phyloP scores from a whole-genome alignment of 2,329 filamentous ascomycete genomes.

The Ophiocordyceps camponoti-saundersi region DNA sequence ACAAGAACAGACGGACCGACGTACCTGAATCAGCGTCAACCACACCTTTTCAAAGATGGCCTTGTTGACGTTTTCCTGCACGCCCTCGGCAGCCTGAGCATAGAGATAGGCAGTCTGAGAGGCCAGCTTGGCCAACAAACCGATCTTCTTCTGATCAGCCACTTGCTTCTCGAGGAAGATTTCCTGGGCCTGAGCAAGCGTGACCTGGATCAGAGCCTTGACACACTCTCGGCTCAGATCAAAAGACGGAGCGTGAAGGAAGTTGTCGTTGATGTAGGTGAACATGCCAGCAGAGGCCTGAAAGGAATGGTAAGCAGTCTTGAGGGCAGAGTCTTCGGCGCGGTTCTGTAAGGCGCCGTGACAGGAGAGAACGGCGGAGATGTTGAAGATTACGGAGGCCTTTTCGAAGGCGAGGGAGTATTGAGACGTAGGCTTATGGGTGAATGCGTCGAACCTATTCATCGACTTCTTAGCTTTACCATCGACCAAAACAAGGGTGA shows the following conservation, averaged over 20 bases:
- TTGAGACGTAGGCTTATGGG: conserved; percentile 90
- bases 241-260: conserved; percentile 90
- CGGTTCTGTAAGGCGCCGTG: conserved; percentile 88
- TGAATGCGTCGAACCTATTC: conserved; percentile 96
- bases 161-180: conserved; percentile 96
- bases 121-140: conserved; percentile 78
- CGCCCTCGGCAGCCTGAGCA: conserved; percentile 70
- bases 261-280: conserved; percentile 99
- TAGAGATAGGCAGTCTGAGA: conserved; percentile 85
- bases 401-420: conserved; percentile 97
- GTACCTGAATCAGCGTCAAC: conserved; percentile 64
- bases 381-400: conserved; percentile 98
- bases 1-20: conserved; percentile 6
- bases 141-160: conserved; percentile 80
- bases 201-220: conserved; percentile 82
- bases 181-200: conserved; percentile 90
- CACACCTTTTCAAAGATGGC: conserved; percentile 91
- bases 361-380: conserved; percentile 88
- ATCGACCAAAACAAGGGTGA: background rate
- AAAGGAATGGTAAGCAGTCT: conserved; percentile 95
- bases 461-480: conserved; percentile 1
- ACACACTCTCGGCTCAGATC: conserved; percentile 91
- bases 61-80: conserved; percentile 81
- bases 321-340: conserved; percentile 80
- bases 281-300: conserved; percentile 98